phyloP scores from a whole-genome alignment of 306 rosid genomes.

The Begonia fuchsioides region DNA sequence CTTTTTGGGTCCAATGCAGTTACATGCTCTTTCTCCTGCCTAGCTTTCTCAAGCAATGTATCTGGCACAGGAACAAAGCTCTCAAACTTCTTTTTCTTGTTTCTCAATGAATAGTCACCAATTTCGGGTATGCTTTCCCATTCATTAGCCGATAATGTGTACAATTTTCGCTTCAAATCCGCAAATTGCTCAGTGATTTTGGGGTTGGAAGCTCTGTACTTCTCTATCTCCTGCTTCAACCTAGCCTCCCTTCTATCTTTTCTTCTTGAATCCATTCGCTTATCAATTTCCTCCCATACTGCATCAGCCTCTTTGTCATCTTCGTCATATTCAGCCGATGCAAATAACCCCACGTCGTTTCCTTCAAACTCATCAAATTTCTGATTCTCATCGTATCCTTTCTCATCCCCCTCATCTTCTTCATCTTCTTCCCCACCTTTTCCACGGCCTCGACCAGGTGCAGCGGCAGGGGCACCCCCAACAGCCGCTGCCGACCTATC shows the following conservation, averaged over 20 bases:
- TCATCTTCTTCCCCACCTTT: slow-evolving; percentile 71
- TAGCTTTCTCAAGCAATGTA: slow-evolving; percentile 77
- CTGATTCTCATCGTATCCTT: slow-evolving; percentile 80
- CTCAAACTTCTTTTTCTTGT: slow-evolving; percentile 79
- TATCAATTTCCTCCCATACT: slow-evolving; percentile 77
- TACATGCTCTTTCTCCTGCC: slow-evolving; percentile 83
- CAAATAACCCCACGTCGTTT: slow-evolving; percentile 77
- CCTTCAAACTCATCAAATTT: slow-evolving; percentile 87
- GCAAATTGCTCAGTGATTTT: slow-evolving; percentile 83
- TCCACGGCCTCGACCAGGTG: slow-evolving; percentile 41
- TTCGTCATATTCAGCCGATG: slow-evolving; percentile 75
- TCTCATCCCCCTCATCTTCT: slow-evolving; percentile 71
- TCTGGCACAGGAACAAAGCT: slow-evolving; percentile 86
- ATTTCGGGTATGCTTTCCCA: slow-evolving; percentile 81
- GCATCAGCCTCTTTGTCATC: slow-evolving; percentile 93
- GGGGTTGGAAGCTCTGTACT: slow-evolving; percentile 73
- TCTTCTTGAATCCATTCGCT: slow-evolving; percentile 86
- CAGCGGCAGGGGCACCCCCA: slow-evolving; percentile 15
- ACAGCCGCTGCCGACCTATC: slow-evolving; percentile 44
- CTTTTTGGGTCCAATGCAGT: slow-evolving; percentile 83
- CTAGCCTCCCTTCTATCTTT: slow-evolving; percentile 83
- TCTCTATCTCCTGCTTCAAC: slow-evolving; percentile 84
- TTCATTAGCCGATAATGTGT: slow-evolving; percentile 45
- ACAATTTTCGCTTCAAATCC: slow-evolving; percentile 54
- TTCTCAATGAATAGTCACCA: slow-evolving; percentile 66